A percentile compares a stretch with the other conserved stretches of the same genome.
Conservation (phyloP, 305 asterid species). For the Fraxinus sp. region DNA sequence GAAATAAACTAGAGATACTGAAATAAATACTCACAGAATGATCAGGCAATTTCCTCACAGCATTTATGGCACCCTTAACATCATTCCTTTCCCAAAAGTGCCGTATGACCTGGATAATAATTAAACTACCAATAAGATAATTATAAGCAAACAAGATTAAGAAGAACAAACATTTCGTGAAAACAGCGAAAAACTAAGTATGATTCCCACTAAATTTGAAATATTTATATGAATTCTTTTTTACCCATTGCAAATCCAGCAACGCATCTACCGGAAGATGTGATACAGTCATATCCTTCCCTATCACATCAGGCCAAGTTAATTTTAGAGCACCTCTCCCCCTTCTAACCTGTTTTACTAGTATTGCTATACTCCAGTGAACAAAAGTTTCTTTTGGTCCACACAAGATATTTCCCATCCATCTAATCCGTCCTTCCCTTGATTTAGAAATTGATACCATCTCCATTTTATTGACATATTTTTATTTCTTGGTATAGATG, state of each 20-base stretch:
- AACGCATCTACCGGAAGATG: not conserved
- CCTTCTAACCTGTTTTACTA: not conserved
- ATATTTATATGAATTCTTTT: not conserved
- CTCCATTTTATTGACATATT: not conserved
- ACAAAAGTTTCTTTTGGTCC: not conserved
- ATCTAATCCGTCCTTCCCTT: not conserved
- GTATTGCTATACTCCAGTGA: not conserved
- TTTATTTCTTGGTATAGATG: not conserved
- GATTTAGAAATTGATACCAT: not conserved
- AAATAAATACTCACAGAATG: slow-evolving; percentile 64
- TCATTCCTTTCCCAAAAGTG: slow-evolving; percentile 94
- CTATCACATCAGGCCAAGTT: not conserved
- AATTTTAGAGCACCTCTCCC: not conserved
- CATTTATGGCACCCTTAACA: slow-evolving; percentile 85
- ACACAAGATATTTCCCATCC: not conserved
- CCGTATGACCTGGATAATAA: slow-evolving; percentile 68
- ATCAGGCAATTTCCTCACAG: slow-evolving; percentile 77
- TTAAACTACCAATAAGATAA: slow-evolving; percentile 12
- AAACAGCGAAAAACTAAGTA: not conserved
- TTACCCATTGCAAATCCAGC: not conserved
- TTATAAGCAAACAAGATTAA: slow-evolving; percentile 18
- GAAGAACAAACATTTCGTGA: not conserved
- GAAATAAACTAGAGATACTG: not conserved
- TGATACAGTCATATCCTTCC: not conserved
- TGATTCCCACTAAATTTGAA: not conserved